Percentiles rank a stretch among this genome's conserved stretches.
These are phyloP conservation scores for Aureobasidium vineae DNA, from an alignment of 2,329 filamentous ascomycete species.

Conservation along the genomic window DNA sequence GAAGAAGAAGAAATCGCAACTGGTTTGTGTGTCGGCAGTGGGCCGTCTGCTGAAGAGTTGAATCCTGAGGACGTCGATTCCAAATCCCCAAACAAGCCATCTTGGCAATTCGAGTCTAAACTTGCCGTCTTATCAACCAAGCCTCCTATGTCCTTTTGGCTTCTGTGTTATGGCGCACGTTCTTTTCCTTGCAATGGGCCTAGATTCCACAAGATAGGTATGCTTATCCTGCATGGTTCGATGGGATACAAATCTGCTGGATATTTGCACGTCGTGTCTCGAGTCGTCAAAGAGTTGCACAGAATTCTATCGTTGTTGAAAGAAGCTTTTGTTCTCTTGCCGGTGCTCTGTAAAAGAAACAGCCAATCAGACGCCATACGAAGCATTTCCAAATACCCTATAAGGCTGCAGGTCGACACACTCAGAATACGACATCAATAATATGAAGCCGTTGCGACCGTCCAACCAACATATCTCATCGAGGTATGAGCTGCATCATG, in stretches of 20 bases:
- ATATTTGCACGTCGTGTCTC: background rate
- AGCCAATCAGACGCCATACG: conserved; percentile 6
- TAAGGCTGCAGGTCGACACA: conserved; percentile 7
- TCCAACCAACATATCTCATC: background rate
- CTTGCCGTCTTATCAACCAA: background rate
- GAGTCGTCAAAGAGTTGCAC: background rate
- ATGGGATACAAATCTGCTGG: background rate
- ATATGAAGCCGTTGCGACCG: conserved; percentile 5
- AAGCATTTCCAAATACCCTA: conserved; percentile 18
- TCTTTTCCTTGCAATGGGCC: background rate
- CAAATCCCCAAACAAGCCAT: background rate
- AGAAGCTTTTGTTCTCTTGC: background rate
- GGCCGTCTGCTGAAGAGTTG: background rate
- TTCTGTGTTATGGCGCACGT: conserved; percentile 10
- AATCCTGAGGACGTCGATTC: background rate
- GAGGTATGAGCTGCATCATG: background rate
- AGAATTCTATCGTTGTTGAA: background rate
- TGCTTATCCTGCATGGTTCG: conserved; percentile 1
- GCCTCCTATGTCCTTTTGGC: background rate
- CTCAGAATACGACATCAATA: background rate
- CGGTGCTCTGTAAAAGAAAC: background rate
- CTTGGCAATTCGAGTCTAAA: conserved; percentile 17
- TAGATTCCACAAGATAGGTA: background rate
- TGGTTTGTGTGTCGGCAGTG: background rate
- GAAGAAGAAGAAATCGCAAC: background rate